Evolutionary conservation across 805 yeast species (phyloP).

Genomic region (Schizosaccharomyces osmophilus): DNA sequence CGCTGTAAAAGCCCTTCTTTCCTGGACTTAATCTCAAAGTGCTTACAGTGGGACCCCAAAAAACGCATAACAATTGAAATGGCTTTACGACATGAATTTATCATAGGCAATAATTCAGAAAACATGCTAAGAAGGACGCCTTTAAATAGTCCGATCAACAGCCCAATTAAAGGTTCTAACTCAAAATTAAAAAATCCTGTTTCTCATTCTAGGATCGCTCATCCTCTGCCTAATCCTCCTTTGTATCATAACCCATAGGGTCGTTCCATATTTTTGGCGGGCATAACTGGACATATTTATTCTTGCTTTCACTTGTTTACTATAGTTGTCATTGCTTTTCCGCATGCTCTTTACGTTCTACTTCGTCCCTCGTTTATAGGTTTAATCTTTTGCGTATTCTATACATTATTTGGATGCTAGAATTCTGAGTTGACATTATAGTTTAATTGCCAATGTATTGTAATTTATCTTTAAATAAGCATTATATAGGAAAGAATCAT

Average conservation of each 20-base stretch:
- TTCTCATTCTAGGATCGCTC: not conserved
- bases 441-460: not conserved
- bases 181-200: too few species aligned
- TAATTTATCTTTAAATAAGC: not conserved
- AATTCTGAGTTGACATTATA: not conserved
- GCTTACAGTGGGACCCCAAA: slow-evolving; percentile 52
- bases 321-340: not conserved
- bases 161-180: too few species aligned
- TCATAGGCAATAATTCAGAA: slow-evolving; percentile 8
- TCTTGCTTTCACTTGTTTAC: not conserved
- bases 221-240: not conserved
- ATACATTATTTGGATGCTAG: not conserved
- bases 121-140: not conserved
- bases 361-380: not conserved
- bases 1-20: slow-evolving; percentile 4
- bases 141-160: too few species aligned
- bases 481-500: too few species aligned
- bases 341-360: not conserved
- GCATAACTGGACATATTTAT: too few species aligned
- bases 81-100: slow-evolving; percentile 17
- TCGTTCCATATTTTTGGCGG: too few species aligned
- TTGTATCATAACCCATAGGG: too few species aligned
- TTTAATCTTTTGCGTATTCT: not conserved
- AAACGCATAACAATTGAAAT: slow-evolving; percentile 17
- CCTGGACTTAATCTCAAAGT: slow-evolving; percentile 25